Conservation (phyloP, 306 rosid genomes). For the Urtica urens region DNA sequence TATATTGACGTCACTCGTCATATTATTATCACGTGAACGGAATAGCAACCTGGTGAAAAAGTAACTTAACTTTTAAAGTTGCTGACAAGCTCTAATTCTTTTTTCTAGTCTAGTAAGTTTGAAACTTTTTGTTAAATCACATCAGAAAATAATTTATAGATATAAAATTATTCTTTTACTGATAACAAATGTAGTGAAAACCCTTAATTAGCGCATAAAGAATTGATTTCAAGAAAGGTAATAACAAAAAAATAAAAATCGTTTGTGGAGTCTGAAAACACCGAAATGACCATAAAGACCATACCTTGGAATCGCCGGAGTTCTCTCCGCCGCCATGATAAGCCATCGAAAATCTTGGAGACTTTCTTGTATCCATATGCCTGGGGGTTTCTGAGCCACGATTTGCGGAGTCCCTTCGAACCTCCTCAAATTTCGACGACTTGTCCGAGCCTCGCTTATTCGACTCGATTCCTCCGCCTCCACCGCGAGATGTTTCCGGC, state of each 20-base stretch:
- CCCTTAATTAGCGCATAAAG: no score
- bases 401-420: not conserved
- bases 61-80: no score
- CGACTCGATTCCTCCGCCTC: not conserved
- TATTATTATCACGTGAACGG: no score
- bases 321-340: not conserved
- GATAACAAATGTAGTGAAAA: no score
- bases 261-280: not conserved
- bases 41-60: no score
- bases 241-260: not conserved
- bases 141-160: no score
- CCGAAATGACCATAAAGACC: not conserved
- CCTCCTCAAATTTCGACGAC: constrained; percentile 2
- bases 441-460: not conserved
- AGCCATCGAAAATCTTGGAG: constrained; percentile 16
- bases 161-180: no score
- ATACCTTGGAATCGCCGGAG: not conserved
- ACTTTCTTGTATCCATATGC: constrained; percentile 15
- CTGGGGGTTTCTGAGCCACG: not conserved
- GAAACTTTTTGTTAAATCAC: no score
- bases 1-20: no score
- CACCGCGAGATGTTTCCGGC: not conserved
- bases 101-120: no score
- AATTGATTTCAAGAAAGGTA: no score
- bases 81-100: no score